These are phyloP conservation scores for Leccinum insigne DNA, from an alignment of 1,284 basidiomycete species.

Conservation along the genomic window DNA sequence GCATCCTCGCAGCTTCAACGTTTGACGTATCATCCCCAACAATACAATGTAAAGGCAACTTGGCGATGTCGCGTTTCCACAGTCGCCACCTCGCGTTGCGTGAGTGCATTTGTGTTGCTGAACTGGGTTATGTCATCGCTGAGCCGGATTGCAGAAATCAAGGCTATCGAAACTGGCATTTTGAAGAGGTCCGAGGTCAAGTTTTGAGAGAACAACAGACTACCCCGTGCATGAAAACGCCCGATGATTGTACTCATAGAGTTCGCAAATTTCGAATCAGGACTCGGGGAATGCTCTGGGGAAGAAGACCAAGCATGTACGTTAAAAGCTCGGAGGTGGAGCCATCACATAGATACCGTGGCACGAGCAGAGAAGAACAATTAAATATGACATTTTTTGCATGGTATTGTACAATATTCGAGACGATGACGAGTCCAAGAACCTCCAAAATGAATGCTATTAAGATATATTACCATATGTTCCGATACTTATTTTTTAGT, in stretches of 20 bases:
- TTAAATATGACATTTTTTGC: background rate
- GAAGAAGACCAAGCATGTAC: background rate
- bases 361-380: background rate
- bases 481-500: slow-evolving; percentile 2
- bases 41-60: slow-evolving; percentile 30
- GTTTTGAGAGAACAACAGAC: slow-evolving; percentile 16
- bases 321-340: background rate
- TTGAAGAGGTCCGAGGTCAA: slow-evolving; percentile 23
- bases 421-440: background rate
- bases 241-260: background rate
- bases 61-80: slow-evolving; percentile 35
- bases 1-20: background rate
- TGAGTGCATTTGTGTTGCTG: slow-evolving; percentile 19
- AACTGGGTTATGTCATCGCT: background rate
- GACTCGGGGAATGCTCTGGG: background rate
- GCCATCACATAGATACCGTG: background rate
- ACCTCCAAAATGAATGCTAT: slow-evolving; percentile 2
- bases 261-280: background rate
- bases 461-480: background rate
- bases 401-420: slow-evolving; percentile 12
- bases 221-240: background rate
- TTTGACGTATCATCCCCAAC: background rate
- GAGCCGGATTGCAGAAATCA: slow-evolving; percentile 27
- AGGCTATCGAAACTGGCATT: slow-evolving; percentile 34
- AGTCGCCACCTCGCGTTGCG: slow-evolving; percentile 40